Evolutionary conservation across 2,329 filamentous ascomycete species (phyloP).

Genomic region (Passalora sequoiae): DNA sequence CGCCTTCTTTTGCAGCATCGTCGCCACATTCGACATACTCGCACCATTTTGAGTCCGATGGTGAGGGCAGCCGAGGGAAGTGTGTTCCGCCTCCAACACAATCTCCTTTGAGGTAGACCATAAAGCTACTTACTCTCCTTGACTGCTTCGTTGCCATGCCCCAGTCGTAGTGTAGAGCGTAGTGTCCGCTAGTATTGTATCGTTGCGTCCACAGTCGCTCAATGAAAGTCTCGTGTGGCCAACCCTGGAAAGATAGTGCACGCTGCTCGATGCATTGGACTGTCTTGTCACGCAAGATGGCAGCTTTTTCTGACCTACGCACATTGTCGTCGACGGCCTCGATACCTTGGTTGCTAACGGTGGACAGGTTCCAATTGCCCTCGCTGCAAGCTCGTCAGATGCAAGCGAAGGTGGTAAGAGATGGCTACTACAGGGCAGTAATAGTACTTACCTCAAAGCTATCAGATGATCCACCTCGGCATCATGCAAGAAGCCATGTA

Average conservation of each 20-base stretch:
- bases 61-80: constrained; percentile 50
- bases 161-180: constrained; percentile 58
- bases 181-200: constrained; percentile 55
- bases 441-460: constrained; percentile 45
- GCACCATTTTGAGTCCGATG: constrained; percentile 49
- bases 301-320: constrained; percentile 51
- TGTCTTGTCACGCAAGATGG: constrained; percentile 43
- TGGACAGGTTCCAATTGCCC: constrained; percentile 50
- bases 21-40: constrained; percentile 51
- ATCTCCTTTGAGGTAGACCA: constrained; percentile 54
- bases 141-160: constrained; percentile 31
- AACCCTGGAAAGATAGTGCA: constrained; percentile 56
- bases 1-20: constrained; percentile 36
- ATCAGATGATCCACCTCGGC: constrained; percentile 31
- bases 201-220: constrained; percentile 58
- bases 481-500: constrained; percentile 33
- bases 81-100: constrained; percentile 57
- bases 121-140: constrained; percentile 52
- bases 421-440: not conserved
- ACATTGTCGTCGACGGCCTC: constrained; percentile 45
- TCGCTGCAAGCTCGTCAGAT: constrained; percentile 26
- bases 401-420: too few species aligned
- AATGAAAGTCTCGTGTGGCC: constrained; percentile 53
- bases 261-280: constrained; percentile 57
- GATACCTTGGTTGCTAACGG: constrained; percentile 48